Conservation (phyloP, 371 early-diverging fungal species). For the Gilbertella persicaria region DNA sequence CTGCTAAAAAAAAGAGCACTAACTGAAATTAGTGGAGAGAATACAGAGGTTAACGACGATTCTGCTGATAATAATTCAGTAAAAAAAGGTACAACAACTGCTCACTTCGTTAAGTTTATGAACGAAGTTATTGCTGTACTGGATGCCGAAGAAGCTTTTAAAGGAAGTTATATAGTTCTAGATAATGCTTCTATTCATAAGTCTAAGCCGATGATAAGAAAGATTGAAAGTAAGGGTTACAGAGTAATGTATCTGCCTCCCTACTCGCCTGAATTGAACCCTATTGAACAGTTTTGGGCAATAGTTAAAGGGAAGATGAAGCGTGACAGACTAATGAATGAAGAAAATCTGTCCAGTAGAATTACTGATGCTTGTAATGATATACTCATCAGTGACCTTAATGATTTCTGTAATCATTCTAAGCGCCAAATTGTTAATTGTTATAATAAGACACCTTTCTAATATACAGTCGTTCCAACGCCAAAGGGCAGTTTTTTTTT, state of each 20-base stretch:
- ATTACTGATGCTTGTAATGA: conserved; percentile 10
- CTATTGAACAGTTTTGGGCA: conserved; percentile 8
- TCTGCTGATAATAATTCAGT: conserved; percentile 7
- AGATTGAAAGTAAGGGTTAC: conserved; percentile 6
- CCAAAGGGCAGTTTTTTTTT: too few species aligned
- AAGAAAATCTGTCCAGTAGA: conserved; percentile 12
- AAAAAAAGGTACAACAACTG: conserved; percentile 16
- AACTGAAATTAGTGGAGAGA: conserved; percentile 12
- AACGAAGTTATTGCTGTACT: conserved; percentile 3
- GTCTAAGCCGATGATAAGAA: conserved; percentile 1
- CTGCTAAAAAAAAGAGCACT: conserved; percentile 12
- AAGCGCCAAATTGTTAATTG: conserved; percentile 17
- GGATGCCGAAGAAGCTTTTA: neutral
- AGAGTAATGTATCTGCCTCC: conserved; percentile 9
- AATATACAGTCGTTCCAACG: too few species aligned
- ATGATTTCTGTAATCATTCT: conserved; percentile 13
- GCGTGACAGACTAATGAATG: conserved; percentile 9
- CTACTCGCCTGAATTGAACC: conserved; percentile 7
- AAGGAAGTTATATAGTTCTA: neutral
- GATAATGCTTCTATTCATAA: conserved; percentile 4
- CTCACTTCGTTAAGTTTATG: conserved; percentile 6
- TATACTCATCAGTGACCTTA: conserved; percentile 9
- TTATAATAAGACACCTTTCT: too few species aligned
- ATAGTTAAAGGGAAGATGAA: conserved; percentile 5
- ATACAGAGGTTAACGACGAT: conserved; percentile 12